A percentile compares a stretch with the other conserved stretches of the same genome.
phyloP scores from a whole-genome alignment of 768 basidiomycete genomes.

The Atractiella rhizophila region DNA sequence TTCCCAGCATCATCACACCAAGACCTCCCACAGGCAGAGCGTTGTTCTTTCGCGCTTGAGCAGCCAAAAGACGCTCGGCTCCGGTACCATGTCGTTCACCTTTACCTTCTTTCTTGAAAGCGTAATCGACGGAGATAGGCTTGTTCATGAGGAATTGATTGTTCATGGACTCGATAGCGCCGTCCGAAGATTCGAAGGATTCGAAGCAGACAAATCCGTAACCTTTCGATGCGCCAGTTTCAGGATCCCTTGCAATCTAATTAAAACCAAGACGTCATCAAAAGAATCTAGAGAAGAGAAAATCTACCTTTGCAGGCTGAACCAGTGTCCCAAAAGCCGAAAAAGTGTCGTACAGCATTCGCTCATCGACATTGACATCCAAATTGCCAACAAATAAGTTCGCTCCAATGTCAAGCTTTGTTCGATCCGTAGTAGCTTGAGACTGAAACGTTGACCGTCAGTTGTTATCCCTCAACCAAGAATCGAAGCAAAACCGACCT shows the following conservation, averaged over 20 bases:
- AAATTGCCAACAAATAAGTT: conserved; percentile 90
- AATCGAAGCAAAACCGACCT: conserved; percentile 31
- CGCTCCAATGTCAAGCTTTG: conserved; percentile 89
- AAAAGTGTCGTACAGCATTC: conserved; percentile 78
- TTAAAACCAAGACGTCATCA: neutral
- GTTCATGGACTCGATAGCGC: conserved; percentile 89
- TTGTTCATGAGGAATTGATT: conserved; percentile 96
- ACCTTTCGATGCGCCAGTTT: conserved; percentile 65
- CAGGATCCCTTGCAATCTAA: conserved; percentile 17
- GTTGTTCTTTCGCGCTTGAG: conserved; percentile 87
- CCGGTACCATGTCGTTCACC: conserved; percentile 90
- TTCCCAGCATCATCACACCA: conserved; percentile 7
- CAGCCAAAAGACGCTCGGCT: conserved; percentile 83
- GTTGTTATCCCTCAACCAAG: too few relatives aligned
- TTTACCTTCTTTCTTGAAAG: conserved; percentile 97
- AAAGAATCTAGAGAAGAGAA: neutral
- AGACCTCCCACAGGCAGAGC: conserved; percentile 44
- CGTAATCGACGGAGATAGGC: conserved; percentile 86
- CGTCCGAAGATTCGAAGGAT: conserved; percentile 90
- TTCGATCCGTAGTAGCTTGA: conserved; percentile 91
- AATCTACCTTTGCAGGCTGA: conserved; percentile 55
- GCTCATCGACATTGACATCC: conserved; percentile 85
- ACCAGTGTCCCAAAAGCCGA: conserved; percentile 82
- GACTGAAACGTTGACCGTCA: neutral
- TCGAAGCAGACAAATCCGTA: conserved; percentile 95